Evolutionary conservation across 2,329 filamentous ascomycete species (phyloP).

Genomic region (Dothistroma pini): DNA sequence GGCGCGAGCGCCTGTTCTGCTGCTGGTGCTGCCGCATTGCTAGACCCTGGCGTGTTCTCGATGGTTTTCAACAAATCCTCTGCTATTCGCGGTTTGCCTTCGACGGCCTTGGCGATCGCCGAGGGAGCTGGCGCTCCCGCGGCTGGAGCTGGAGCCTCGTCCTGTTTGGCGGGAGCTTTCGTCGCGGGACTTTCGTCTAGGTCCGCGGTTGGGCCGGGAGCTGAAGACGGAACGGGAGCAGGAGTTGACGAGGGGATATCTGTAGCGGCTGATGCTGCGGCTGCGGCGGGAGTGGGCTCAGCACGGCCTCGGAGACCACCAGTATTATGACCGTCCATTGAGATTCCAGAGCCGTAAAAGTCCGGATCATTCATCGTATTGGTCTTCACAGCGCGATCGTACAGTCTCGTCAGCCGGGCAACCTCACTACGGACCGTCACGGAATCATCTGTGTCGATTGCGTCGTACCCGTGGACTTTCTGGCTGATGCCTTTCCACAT

Average conservation of each 20-base stretch:
- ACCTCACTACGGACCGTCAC: constrained; percentile 42
- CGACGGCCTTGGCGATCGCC: background rate
- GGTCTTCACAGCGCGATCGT: constrained; percentile 38
- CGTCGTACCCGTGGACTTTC: constrained; percentile 44
- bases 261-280: background rate
- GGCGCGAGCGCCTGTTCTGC: background rate
- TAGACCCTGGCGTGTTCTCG: background rate
- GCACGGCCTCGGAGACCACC: constrained; percentile 23
- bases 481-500: constrained; percentile 45
- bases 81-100: background rate
- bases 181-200: constrained; percentile 32
- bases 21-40: background rate
- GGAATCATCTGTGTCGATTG: constrained; percentile 43
- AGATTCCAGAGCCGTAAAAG: constrained; percentile 34
- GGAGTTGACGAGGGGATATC: constrained; percentile 4
- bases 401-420: constrained; percentile 36
- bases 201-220: constrained; percentile 16
- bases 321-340: constrained; percentile 25
- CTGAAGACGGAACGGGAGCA: background rate
- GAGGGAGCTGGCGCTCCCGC: background rate
- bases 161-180: constrained; percentile 13
- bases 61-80: background rate
- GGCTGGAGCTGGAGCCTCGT: background rate
- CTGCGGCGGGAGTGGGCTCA: constrained; percentile 11
- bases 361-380: constrained; percentile 41